Evolutionary conservation across 768 basidiomycete species (phyloP).

Genomic region (Daedaleopsis nitida): DNA sequence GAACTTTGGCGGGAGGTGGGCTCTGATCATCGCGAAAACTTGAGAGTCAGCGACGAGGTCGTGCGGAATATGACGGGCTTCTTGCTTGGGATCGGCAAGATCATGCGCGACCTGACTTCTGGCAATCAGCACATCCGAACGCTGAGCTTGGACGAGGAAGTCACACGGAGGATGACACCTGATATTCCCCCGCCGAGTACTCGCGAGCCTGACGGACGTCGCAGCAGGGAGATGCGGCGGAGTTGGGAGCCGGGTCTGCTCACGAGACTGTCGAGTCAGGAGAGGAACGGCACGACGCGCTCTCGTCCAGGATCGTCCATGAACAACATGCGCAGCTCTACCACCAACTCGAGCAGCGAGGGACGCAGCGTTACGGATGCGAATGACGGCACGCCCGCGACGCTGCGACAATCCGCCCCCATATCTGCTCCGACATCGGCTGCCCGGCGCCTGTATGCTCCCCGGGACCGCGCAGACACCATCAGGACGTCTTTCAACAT

Average conservation of each 20-base stretch:
- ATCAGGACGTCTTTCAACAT: constrained; percentile 19
- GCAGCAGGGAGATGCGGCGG: constrained; percentile 50
- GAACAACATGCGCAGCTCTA: constrained; percentile 23
- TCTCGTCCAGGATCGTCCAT: constrained; percentile 21
- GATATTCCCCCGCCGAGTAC: constrained; percentile 41
- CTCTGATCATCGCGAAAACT: constrained; percentile 69
- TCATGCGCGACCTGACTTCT: constrained; percentile 57
- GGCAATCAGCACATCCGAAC: constrained; percentile 48
- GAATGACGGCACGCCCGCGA: constrained; percentile 25
- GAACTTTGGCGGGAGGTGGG: constrained; percentile 73
- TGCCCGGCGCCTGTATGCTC: constrained; percentile 56
- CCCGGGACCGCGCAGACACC: constrained; percentile 50
- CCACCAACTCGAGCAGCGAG: constrained; percentile 33
- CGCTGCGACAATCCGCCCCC: constrained; percentile 18
- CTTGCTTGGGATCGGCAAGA: constrained; percentile 71
- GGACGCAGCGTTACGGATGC: constrained; percentile 25
- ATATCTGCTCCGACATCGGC: constrained; percentile 32
- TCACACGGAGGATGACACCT: constrained; percentile 35
- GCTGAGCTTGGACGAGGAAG: constrained; percentile 57
- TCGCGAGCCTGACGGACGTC: constrained; percentile 56
- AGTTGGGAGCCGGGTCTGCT: constrained; percentile 46
- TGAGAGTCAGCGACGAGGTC: constrained; percentile 76
- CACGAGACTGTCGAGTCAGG: constrained; percentile 30
- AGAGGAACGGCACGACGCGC: constrained; percentile 14
- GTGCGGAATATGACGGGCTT: constrained; percentile 77